Conservation (phyloP, 1,284 basidiomycete genomes). For the Rhodotorula glutinis region DNA sequence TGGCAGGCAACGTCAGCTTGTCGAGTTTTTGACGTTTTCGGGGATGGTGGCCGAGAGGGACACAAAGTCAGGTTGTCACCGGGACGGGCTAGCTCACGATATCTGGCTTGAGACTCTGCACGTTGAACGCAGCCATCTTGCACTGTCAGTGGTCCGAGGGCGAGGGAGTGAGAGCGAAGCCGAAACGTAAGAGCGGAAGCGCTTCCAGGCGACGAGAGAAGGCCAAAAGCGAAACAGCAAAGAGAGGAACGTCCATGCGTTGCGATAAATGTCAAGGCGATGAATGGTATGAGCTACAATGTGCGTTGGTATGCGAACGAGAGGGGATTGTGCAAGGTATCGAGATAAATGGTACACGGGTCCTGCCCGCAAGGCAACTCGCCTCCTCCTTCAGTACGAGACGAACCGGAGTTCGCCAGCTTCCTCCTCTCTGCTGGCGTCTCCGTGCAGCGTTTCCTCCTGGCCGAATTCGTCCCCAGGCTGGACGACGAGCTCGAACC, state of each 20-base stretch:
- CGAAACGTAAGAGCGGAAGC: neutral
- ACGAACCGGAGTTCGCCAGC: conserved; percentile 29
- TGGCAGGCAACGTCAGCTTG: neutral
- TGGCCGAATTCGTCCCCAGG: neutral
- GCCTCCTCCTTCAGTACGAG: conserved; percentile 16
- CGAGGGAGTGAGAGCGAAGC: neutral
- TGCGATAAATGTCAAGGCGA: neutral
- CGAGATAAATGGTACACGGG: neutral
- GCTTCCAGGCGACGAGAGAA: too few relatives aligned
- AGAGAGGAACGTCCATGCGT: conserved; percentile 12
- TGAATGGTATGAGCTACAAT: conserved; percentile 3
- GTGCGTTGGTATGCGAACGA: neutral
- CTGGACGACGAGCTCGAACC: conserved; percentile 27
- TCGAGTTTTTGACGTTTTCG: neutral
- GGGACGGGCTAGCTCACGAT: neutral
- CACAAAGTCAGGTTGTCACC: too few relatives aligned
- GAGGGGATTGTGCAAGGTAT: neutral
- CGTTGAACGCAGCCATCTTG: conserved; percentile 8
- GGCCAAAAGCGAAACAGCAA: too few relatives aligned
- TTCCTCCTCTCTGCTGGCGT: conserved; percentile 6
- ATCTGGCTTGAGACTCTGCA: conserved; percentile 3
- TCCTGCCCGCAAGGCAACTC: too few relatives aligned
- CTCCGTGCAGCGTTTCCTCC: neutral
- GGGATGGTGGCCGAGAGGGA: too few relatives aligned
- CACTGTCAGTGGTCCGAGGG: neutral